These are phyloP conservation scores for Oryza glumipatula DNA, from an alignment of 176 grass and related monocot genomes.

Conservation along the genomic window DNA sequence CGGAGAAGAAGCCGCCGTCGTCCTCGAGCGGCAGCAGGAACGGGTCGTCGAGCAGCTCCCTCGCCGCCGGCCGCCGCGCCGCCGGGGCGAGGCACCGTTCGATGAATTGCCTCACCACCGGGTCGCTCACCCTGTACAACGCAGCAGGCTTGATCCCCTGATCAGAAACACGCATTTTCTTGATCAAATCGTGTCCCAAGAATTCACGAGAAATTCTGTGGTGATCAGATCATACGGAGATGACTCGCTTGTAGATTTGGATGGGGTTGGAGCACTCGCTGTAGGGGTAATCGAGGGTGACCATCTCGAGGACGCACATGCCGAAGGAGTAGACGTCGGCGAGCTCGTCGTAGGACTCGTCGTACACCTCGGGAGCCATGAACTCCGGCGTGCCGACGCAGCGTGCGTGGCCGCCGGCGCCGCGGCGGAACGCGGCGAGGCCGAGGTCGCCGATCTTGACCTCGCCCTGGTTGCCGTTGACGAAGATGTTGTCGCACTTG, in stretches of 20 bases:
- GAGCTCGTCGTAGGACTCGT: constrained; percentile 79
- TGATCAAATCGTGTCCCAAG: neutral
- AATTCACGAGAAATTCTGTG: neutral
- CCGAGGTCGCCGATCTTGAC: constrained; percentile 96
- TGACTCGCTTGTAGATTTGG: constrained; percentile 97
- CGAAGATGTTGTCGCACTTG: constrained; percentile 94
- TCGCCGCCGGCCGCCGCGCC: constrained; percentile 53
- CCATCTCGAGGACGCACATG: constrained; percentile 95
- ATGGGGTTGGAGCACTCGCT: constrained; percentile 76
- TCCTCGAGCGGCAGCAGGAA: constrained; percentile 60
- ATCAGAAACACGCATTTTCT: neutral
- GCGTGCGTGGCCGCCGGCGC: constrained; percentile 1
- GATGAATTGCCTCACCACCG: constrained; percentile 59
- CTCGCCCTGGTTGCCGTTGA: constrained; percentile 81
- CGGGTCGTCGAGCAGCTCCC: constrained; percentile 66
- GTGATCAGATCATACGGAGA: constrained; percentile 47
- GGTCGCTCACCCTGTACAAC: constrained; percentile 59
- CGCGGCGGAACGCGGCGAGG: constrained; percentile 60
- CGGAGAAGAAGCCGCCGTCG: neutral
- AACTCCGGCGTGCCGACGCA: constrained; percentile 93
- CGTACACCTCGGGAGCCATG: constrained; percentile 95
- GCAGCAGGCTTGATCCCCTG: constrained; percentile 79
- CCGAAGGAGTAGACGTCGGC: constrained; percentile 95
- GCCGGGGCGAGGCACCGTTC: constrained; percentile 60
- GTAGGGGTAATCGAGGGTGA: constrained; percentile 87